phyloP scores from a whole-genome alignment of 495 filamentous ascomycete species.

The Xylaria cubensis region DNA sequence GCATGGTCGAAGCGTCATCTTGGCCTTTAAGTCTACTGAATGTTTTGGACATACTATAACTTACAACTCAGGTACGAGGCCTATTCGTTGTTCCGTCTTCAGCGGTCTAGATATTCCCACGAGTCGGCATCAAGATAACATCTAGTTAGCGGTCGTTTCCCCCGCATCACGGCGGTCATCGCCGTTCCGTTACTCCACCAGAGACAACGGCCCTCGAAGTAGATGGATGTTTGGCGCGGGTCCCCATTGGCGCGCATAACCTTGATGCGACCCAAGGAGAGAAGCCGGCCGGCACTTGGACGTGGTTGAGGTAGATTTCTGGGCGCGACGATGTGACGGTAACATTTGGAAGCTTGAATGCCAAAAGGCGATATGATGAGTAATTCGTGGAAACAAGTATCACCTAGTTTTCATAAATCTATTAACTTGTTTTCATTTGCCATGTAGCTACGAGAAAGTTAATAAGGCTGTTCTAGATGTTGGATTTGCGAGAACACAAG shows the following conservation, averaged over 20 bases:
- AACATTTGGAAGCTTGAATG: neutral
- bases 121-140: slow-evolving; percentile 4
- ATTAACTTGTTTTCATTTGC: neutral
- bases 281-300: slow-evolving; percentile 2
- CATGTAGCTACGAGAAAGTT: neutral
- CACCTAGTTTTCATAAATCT: neutral
- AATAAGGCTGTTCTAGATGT: neutral
- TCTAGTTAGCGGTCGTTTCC: slow-evolving; percentile 7
- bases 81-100: neutral
- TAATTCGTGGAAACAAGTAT: slow-evolving; percentile 13
- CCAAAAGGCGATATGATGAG: neutral
- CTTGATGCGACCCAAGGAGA: neutral
- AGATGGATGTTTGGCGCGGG: neutral
- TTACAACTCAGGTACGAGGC: neutral
- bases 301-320: neutral
- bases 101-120: slow-evolving; percentile 14
- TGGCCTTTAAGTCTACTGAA: neutral
- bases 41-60: neutral
- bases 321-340: slow-evolving; percentile 13
- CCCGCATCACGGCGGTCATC: slow-evolving; percentile 19
- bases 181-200: slow-evolving; percentile 16
- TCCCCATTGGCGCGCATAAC: slow-evolving; percentile 20
- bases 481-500: neutral
- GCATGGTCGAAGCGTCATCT: neutral
- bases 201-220: neutral